Percentiles rank a stretch among this genome's conserved stretches.
These are phyloP conservation scores for Lodderomyces metapsilosis DNA, from an alignment of 1,139 yeast genomes.

Conservation along the genomic window DNA sequence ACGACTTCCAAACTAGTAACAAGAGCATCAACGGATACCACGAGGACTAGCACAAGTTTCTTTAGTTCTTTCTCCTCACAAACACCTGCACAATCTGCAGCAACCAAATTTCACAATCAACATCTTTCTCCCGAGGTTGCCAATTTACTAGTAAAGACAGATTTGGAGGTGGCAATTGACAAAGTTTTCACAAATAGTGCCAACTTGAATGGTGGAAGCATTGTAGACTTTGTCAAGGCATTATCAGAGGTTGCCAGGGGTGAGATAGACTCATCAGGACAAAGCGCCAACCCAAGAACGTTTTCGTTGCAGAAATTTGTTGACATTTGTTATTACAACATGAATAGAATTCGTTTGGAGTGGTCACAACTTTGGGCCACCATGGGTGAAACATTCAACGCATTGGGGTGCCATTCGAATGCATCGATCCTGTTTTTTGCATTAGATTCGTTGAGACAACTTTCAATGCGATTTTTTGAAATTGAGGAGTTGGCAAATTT, in stretches of 20 bases:
- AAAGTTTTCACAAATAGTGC: slow-evolving; percentile 84
- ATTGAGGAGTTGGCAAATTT: slow-evolving; percentile 93
- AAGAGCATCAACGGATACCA: slow-evolving; percentile 57
- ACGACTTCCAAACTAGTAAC: slow-evolving; percentile 66
- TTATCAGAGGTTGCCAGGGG: slow-evolving; percentile 84
- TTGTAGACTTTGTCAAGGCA: slow-evolving; percentile 83
- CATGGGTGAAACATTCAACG: slow-evolving; percentile 87
- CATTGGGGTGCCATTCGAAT: slow-evolving; percentile 79
- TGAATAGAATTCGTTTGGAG: slow-evolving; percentile 93
- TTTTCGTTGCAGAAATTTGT: slow-evolving; percentile 93
- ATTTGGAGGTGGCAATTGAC: slow-evolving; percentile 81
- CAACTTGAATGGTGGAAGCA: slow-evolving; percentile 76
- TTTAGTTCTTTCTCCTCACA: slow-evolving; percentile 38
- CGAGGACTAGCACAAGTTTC: slow-evolving; percentile 47
- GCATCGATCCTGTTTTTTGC: slow-evolving; percentile 84
- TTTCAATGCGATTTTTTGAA: slow-evolving; percentile 88
- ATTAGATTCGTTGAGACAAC: slow-evolving; percentile 87
- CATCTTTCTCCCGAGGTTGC: slow-evolving; percentile 40
- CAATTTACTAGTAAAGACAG: slow-evolving; percentile 64
- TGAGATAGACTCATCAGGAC: slow-evolving; percentile 88
- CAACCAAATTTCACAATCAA: slow-evolving; percentile 45
- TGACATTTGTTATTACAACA: slow-evolving; percentile 95
- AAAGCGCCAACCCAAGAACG: slow-evolving; percentile 79
- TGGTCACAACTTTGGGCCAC: slow-evolving; percentile 96
- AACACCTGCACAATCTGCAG: slow-evolving; percentile 43